Evolutionary conservation across 768 basidiomycete genomes (phyloP).

Genomic region (Collybiopsis luxurians): DNA sequence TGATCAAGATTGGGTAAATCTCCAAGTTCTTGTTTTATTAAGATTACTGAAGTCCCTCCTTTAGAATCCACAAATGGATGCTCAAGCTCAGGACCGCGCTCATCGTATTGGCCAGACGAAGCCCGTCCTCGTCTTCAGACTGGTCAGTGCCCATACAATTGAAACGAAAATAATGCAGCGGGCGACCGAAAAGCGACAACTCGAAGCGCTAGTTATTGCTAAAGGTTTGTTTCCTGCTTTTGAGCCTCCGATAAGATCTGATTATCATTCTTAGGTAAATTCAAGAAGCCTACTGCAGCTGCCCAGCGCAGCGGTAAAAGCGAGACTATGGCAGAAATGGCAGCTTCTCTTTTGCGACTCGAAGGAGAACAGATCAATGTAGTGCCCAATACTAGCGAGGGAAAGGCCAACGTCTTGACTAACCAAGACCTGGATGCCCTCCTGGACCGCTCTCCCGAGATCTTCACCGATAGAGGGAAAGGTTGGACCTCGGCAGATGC

Average conservation of each 20-base stretch:
- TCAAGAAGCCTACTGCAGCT: constrained; percentile 66
- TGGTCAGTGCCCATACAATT: constrained; percentile 85
- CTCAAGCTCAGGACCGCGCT: constrained; percentile 93
- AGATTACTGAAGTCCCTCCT: neutral
- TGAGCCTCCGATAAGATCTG: neutral
- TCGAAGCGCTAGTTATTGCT: constrained; percentile 94
- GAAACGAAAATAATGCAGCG: constrained; percentile 90
- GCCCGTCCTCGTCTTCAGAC: constrained; percentile 86
- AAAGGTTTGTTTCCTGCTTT: constrained; percentile 54
- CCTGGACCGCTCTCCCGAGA: constrained; percentile 74
- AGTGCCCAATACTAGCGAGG: constrained; percentile 68
- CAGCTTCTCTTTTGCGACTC: constrained; percentile 69
- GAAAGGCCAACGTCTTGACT: constrained; percentile 70
- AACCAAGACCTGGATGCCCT: constrained; percentile 80
- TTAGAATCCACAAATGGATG: constrained; percentile 94
- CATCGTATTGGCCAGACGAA: constrained; percentile 95
- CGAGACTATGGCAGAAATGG: constrained; percentile 78
- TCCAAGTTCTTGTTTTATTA: neutral
- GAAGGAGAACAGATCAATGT: constrained; percentile 92
- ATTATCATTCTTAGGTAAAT: constrained; percentile 57
- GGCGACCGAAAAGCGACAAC: constrained; percentile 82
- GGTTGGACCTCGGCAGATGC: constrained; percentile 65
- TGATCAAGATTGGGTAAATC: constrained; percentile 83
- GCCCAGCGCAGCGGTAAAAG: constrained; percentile 45
- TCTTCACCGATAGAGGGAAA: constrained; percentile 65